Base-by-base conservation (phyloP, 2,329 filamentous ascomycete genomes). In the Hortaea werneckii region DNA sequence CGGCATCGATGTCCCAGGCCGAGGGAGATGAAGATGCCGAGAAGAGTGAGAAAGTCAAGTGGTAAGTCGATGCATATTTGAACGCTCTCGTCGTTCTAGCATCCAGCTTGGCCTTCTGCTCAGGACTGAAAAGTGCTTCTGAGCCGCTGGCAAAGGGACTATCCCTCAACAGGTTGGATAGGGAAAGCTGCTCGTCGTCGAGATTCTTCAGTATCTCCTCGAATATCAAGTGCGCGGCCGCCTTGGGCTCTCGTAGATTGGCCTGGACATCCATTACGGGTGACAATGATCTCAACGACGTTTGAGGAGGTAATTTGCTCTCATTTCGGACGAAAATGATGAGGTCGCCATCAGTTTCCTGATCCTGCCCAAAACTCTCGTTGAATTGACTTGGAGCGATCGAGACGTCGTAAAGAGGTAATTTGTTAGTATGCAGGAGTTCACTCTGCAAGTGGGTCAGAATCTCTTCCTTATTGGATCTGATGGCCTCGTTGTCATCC, bases 41-140 rank as follows among this genome's bases (percentile, higher is more conserved):
- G 63, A 98, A 96, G 3, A 98, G 74, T 0, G 92, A 98, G 61
- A 98, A 95, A 0, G 89, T 95, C 28, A 98, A 72, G 62, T 98
- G 92, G 63, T 96, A 98, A 0, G 87, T 94, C 10, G 89, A 82
- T 4, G 92, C 84, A 63, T 95, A 94, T 62, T 90, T 94, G 59
- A 96, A 77, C 0, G 88, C 87, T 42, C 88, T 77, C 2, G 85
- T 92, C 30, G 85, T 85, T 50, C 88, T 84, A 45, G 73, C 72
- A 49, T 74, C 73, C 29, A 82, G 75, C 73, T 83, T 57, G 37
- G 54, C 45, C 41, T 50, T 48, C 9, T 47, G 45, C 26, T 53
- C 55, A 2, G 47, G 42, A 27, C 44, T 49, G 7, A 70, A 63
- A n/a, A 62, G 56, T 1, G 62, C 60, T 47, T 63, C 41, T 26